A percentile compares a stretch with the other conserved stretches of the same genome.
phyloP scores from a whole-genome alignment of 2,329 filamentous ascomycete species.

The Trichoderma sp. region DNA sequence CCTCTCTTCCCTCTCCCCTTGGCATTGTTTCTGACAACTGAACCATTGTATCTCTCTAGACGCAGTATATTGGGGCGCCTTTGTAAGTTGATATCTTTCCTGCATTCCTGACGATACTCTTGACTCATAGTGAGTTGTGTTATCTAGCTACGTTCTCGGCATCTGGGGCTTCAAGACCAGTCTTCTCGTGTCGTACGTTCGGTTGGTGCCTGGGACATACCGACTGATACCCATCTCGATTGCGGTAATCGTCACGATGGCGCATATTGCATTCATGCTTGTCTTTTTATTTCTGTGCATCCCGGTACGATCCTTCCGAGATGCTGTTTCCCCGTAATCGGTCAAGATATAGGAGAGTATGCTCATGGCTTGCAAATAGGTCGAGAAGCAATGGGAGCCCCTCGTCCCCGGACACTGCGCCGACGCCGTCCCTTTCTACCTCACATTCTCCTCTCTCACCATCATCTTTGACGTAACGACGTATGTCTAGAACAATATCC shows the following conservation, averaged over 20 bases:
- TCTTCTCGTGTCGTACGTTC: constrained; percentile 49
- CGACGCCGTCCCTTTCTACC: constrained; percentile 47
- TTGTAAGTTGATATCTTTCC: constrained; percentile 40
- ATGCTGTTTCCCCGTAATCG: not conserved
- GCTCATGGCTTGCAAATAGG: constrained; percentile 14
- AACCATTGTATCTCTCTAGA: constrained; percentile 25
- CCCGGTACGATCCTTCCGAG: constrained; percentile 33
- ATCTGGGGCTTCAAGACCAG: constrained; percentile 53
- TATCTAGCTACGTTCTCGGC: constrained; percentile 44
- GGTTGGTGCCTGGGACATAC: constrained; percentile 47
- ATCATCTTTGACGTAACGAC: constrained; percentile 47
- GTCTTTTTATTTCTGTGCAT: constrained; percentile 44
- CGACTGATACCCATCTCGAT: constrained; percentile 40
- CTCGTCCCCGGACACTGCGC: constrained; percentile 45
- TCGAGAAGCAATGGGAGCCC: constrained; percentile 47
- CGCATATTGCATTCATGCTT: constrained; percentile 45
- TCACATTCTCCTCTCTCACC: constrained; percentile 45
- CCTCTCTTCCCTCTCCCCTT: not conserved
- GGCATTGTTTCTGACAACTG: not conserved
- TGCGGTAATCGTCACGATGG: constrained; percentile 42
- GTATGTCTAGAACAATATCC: constrained; percentile 37
- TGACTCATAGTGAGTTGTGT: not conserved
- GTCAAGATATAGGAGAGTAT: not conserved
- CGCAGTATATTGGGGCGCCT: constrained; percentile 48
- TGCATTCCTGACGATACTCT: too few relatives aligned